Percentiles rank a stretch among this genome's conserved stretches.
phyloP scores from a whole-genome alignment of 805 yeast genomes.

The Monosporozyma yasuniensis region DNA sequence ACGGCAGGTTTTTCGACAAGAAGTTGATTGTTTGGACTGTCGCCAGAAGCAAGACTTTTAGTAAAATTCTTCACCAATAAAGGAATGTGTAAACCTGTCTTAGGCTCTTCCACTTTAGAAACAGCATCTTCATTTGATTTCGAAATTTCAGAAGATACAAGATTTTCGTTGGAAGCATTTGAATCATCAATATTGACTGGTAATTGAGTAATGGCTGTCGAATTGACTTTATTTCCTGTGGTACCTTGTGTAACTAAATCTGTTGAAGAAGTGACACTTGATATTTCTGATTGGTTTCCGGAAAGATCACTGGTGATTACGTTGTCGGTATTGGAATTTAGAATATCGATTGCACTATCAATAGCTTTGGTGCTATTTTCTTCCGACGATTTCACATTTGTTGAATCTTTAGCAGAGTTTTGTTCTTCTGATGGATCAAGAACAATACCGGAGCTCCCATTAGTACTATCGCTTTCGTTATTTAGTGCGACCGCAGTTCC shows the following conservation, averaged over 20 bases:
- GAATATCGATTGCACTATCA: not conserved
- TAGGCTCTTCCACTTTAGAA: not conserved
- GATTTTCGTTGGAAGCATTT: not conserved
- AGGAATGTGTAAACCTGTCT: not conserved
- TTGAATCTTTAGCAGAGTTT: not conserved
- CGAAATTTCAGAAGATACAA: not conserved
- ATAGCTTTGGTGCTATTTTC: not conserved
- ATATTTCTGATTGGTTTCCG: too few species aligned
- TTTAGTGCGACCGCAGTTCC: not conserved
- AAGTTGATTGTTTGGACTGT: not conserved
- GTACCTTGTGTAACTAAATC: too few species aligned
- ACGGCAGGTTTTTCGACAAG: not conserved
- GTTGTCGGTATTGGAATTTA: too few species aligned
- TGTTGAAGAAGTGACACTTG: too few species aligned
- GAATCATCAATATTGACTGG: too few species aligned
- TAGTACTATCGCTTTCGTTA: not conserved
- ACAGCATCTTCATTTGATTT: not conserved
- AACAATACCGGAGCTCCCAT: not conserved
- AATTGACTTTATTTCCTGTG: too few species aligned
- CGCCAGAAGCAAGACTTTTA: not conserved
- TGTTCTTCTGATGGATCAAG: not conserved
- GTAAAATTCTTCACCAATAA: not conserved
- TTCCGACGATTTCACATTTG: not conserved
- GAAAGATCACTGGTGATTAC: too few species aligned
- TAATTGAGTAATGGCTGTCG: too few species aligned